Conservation (phyloP, 345 rosid genomes). For the Clausena lansium region DNA sequence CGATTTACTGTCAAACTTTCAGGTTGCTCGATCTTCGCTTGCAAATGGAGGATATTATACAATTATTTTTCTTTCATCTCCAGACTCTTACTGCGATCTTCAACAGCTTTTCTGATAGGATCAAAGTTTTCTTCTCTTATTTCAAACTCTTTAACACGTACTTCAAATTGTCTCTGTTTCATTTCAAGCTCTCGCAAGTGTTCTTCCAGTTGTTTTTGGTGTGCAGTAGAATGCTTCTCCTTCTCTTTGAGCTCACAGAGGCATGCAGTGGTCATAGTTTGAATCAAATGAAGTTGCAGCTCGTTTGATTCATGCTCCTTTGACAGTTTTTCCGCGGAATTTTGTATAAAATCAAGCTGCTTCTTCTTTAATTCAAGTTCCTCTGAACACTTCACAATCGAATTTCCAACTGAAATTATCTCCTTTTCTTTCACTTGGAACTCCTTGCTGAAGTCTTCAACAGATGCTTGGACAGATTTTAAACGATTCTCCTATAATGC, state of each 20-base stretch:
- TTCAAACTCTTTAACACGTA: conserved; percentile 24
- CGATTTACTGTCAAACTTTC: not conserved
- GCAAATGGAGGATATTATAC: no score
- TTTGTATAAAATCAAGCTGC: conserved; percentile 4
- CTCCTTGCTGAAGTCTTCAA: conserved; percentile 5
- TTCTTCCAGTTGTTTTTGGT: conserved; percentile 8
- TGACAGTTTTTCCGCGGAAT: not conserved
- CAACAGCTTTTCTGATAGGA: conserved; percentile 2
- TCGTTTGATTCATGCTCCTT: conserved; percentile 25
- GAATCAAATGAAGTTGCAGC: conserved; percentile 15
- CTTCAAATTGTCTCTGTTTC: conserved; percentile 8
- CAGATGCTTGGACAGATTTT: not conserved
- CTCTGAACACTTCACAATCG: conserved; percentile 16
- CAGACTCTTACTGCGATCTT: not conserved
- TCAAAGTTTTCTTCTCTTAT: not conserved
- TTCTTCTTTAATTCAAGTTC: conserved; percentile 22
- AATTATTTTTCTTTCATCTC: not conserved
- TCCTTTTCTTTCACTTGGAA: conserved; percentile 20
- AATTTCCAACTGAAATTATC: conserved; percentile 16
- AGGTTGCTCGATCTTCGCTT: not conserved
- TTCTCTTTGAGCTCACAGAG: conserved; percentile 19
- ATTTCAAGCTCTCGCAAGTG: not conserved
- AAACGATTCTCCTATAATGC: not conserved
- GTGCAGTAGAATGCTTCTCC: conserved; percentile 19
- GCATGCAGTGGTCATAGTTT: conserved; percentile 10